Evolutionary conservation across 495 filamentous ascomycete species (phyloP).

Genomic region (Bacidia gigantensis): DNA sequence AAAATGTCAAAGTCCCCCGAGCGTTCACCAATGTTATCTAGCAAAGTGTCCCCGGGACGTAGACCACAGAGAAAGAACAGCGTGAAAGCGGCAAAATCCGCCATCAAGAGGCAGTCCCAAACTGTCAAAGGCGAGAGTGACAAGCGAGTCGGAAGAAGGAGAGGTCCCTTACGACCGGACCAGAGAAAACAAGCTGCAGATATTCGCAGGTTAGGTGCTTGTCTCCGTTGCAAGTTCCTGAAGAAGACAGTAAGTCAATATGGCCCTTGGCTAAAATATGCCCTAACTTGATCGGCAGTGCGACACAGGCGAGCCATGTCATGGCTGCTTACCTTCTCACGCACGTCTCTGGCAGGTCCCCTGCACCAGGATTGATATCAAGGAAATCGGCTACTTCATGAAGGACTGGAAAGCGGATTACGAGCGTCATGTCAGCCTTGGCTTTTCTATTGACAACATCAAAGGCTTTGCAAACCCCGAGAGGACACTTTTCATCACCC

Average conservation of each 20-base stretch:
- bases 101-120: conserved; percentile 59
- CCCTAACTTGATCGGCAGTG: conserved; percentile 34
- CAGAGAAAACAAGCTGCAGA: conserved; percentile 89
- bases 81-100: conserved; percentile 64
- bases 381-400: conserved; percentile 94
- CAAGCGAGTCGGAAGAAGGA: conserved; percentile 79
- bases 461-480: conserved; percentile 79
- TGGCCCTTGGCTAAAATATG: too few species aligned
- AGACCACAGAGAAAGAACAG: conserved; percentile 62
- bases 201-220: conserved; percentile 82
- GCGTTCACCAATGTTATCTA: conserved; percentile 43
- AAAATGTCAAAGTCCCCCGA: conserved; percentile 50
- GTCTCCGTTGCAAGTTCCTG: conserved; percentile 90
- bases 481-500: conserved; percentile 65
- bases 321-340: conserved; percentile 83
- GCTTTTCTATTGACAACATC: conserved; percentile 83
- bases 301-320: conserved; percentile 87
- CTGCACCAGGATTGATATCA: conserved; percentile 91
- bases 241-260: conserved; percentile 63
- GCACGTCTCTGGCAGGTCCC: conserved; percentile 89
- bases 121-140: conserved; percentile 61
- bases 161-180: conserved; percentile 78
- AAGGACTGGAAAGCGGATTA: conserved; percentile 96
- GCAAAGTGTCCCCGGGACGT: conserved; percentile 51
- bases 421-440: conserved; percentile 72